Base-by-base conservation (phyloP, 345 rosid species). In the Hibiscus tridactylites region DNA sequence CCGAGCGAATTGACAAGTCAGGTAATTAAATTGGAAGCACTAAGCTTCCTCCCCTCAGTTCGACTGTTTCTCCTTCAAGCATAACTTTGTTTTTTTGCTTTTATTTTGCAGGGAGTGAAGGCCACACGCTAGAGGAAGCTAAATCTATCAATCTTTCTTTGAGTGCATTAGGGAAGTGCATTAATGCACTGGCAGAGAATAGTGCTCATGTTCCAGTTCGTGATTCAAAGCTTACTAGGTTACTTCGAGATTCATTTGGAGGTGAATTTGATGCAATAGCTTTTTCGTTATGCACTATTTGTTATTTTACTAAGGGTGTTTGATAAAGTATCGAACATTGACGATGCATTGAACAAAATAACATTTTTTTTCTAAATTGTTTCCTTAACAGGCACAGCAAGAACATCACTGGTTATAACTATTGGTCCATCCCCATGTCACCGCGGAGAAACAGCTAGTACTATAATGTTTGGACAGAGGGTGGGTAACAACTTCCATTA, bases 181-280 rank as follows among this genome's bases (percentile, higher is more conserved):
- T 95, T 68, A 96, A 96, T 84, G 91, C 98, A 29, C 82, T 96
- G 17, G 99, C 99, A 9, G 99, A 96, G 78, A 91, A 91, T 73
- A 91, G 96, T 69, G 71, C 93, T 12, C 97, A 96, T 76, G 87
- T 96, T 80, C 99, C 98, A 33, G 87, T 92, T 82, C 92, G 97
- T 71, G 99, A 96, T 81, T 92, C 99, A 67, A 96, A 96, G 90
- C 93, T 96, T 61, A 95, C 99, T 42, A 86, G 99, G 78, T 83
- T 96, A 86, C 98, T 96, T 71, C 87, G 96, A 72, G 98, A 96
- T 88, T 96, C 99, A 75, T 92, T 96, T 87, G 99, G 98, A 89
- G 99, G 99, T 85, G 81, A 83, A 77, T 74, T 59, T 37, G 29
- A 39, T 46, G 62, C 11, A 73, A 67, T 13, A 33, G 24, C 11